phyloP scores from a whole-genome alignment of 2,329 filamentous ascomycete genomes.

The Paecilomyces dactylethromorphus region DNA sequence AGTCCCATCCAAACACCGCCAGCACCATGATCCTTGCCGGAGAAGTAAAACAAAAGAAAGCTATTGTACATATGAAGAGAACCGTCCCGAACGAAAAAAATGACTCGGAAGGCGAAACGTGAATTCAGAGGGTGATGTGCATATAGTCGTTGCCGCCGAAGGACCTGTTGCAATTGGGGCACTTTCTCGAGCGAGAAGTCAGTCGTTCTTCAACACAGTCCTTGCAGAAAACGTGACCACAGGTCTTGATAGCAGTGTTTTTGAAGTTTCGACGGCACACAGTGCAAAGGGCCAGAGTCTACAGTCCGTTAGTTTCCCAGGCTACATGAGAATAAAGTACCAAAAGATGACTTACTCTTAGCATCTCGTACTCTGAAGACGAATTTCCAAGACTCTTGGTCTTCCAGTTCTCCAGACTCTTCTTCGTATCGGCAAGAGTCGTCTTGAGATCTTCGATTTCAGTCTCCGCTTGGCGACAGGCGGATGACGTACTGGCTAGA shows the following conservation, averaged over 20 bases:
- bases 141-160: slow-evolving; percentile 91
- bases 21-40: slow-evolving; percentile 25
- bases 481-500: slow-evolving; percentile 56
- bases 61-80: slow-evolving; percentile 27
- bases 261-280: slow-evolving; percentile 93
- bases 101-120: slow-evolving; percentile 1
- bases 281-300: slow-evolving; percentile 78
- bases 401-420: slow-evolving; percentile 81
- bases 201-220: slow-evolving; percentile 85
- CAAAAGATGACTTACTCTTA: slow-evolving; percentile 60
- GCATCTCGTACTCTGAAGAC: slow-evolving; percentile 74
- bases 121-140: slow-evolving; percentile 45
- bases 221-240: slow-evolving; percentile 90
- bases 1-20: slow-evolving; percentile 25
- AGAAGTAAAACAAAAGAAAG: slow-evolving; percentile 10
- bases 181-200: slow-evolving; percentile 85
- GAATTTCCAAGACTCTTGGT: slow-evolving; percentile 73
- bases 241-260: slow-evolving; percentile 86
- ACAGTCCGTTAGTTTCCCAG: slow-evolving; percentile 14
- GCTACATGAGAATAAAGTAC: background rate
- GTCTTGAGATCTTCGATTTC: slow-evolving; percentile 76
- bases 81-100: slow-evolving; percentile 4
- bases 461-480: slow-evolving; percentile 54
- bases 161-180: slow-evolving; percentile 83
- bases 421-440: slow-evolving; percentile 69